Evolutionary conservation across 139 green algal genomes (phyloP).

Genomic region (Chlamydomonas sp.): DNA sequence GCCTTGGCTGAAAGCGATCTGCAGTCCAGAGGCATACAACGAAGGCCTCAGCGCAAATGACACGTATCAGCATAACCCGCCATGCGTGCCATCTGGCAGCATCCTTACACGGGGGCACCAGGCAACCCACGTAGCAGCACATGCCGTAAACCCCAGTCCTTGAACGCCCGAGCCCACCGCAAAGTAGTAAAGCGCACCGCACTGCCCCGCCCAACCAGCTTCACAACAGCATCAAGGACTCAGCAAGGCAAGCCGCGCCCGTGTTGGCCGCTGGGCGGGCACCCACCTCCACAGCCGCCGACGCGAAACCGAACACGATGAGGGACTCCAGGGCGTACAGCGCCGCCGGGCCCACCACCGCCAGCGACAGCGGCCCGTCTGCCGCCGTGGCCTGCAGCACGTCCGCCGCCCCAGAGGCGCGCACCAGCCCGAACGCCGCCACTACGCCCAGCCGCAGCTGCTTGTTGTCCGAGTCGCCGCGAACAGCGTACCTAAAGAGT

Average conservation of each 20-base stretch:
- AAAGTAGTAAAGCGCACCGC: background rate
- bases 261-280: background rate
- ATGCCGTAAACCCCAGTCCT: background rate
- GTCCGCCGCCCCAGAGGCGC: conserved; percentile 47
- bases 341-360: conserved; percentile 50
- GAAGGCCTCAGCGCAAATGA: background rate
- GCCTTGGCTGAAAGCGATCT: conserved; percentile 49
- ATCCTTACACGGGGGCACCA: background rate
- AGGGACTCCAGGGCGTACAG: conserved; percentile 66
- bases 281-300: conserved; percentile 65
- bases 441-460: conserved; percentile 70
- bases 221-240: background rate
- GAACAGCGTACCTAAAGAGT: conserved; percentile 55
- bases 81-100: background rate
- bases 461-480: conserved; percentile 48
- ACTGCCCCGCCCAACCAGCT: background rate
- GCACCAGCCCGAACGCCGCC: conserved; percentile 73
- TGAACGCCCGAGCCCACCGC: background rate
- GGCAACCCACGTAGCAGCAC: background rate
- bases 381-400: conserved; percentile 28
- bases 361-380: conserved; percentile 35
- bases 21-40: background rate
- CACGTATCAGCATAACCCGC: background rate
- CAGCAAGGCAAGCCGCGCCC: background rate
- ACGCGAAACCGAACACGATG: conserved; percentile 74